Percentiles rank a stretch among this genome's conserved stretches.
phyloP scores from a whole-genome alignment of 495 filamentous ascomycete species.

The Hyphodiscus hymeniophilus region DNA sequence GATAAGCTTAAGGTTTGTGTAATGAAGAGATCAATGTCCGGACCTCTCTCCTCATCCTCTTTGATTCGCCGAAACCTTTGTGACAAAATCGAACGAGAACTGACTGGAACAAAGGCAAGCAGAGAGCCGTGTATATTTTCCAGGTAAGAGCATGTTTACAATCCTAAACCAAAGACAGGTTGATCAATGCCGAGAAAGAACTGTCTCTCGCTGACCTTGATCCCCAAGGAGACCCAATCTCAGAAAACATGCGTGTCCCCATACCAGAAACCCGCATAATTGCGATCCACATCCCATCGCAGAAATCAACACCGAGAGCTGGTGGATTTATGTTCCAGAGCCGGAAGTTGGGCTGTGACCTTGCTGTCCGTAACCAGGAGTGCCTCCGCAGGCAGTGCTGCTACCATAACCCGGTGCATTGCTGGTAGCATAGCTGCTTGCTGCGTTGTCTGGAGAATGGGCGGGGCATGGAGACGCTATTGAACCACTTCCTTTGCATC shows the following conservation, averaged over 20 bases:
- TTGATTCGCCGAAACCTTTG: neutral
- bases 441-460: neutral
- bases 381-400: conserved; percentile 1
- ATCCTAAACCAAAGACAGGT: too few relatives aligned
- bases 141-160: neutral
- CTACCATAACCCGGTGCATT: neutral
- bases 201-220: too few relatives aligned
- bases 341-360: conserved; percentile 1
- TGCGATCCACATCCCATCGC: neutral
- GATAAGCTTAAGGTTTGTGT: too few relatives aligned
- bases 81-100: neutral
- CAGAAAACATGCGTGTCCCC: too few relatives aligned
- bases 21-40: too few relatives aligned
- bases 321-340: neutral
- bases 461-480: neutral
- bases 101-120: too few relatives aligned
- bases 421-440: neutral
- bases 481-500: neutral
- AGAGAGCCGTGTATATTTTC: too few relatives aligned
- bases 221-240: too few relatives aligned
- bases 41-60: too few relatives aligned
- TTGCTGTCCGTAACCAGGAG: conserved; percentile 5
- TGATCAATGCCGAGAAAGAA: too few relatives aligned
- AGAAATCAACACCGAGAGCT: neutral
- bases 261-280: too few relatives aligned